Conservation (phyloP, 2,329 filamentous ascomycete genomes). For the Blumeriella jaapii region DNA sequence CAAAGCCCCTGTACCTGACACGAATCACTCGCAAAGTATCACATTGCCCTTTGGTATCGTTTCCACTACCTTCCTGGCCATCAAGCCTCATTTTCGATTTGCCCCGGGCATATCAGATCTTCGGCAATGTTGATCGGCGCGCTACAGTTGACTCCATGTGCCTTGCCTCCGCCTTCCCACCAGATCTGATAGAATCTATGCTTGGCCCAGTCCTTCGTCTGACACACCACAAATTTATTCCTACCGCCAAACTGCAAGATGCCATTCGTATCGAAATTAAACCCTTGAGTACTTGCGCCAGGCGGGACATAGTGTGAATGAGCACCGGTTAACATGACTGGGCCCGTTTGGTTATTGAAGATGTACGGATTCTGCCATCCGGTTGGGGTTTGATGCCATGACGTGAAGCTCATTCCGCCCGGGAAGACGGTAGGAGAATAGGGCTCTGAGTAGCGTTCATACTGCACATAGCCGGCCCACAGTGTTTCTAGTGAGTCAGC, state of each 20-base stretch:
- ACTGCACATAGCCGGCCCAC: conserved; percentile 1
- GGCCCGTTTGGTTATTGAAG: conserved; percentile 1
- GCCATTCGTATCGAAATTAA: conserved; percentile 1
- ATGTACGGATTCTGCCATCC: conserved; percentile 2
- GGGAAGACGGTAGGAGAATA: background rate
- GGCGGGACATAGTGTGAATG: background rate
- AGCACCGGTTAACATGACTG: background rate
- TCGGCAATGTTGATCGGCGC: conserved; percentile 1
- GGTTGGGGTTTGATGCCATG: conserved; percentile 2
- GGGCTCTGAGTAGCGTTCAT: background rate
- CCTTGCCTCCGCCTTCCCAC: conserved; percentile 2
- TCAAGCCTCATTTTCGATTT: no score
- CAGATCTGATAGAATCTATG: background rate
- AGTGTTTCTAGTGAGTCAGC: background rate
- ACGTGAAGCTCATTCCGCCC: background rate
- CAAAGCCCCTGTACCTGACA: no score
- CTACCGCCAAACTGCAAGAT: background rate
- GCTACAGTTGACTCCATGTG: conserved; percentile 1
- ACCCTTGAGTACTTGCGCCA: background rate
- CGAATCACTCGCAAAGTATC: no score
- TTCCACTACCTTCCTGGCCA: no score
- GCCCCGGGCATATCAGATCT: no score
- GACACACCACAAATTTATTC: conserved; percentile 5
- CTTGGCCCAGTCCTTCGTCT: background rate
- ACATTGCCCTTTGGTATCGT: no score